phyloP scores from a whole-genome alignment of 148 eudicot genomes.

The Salicornia ramosissima region DNA sequence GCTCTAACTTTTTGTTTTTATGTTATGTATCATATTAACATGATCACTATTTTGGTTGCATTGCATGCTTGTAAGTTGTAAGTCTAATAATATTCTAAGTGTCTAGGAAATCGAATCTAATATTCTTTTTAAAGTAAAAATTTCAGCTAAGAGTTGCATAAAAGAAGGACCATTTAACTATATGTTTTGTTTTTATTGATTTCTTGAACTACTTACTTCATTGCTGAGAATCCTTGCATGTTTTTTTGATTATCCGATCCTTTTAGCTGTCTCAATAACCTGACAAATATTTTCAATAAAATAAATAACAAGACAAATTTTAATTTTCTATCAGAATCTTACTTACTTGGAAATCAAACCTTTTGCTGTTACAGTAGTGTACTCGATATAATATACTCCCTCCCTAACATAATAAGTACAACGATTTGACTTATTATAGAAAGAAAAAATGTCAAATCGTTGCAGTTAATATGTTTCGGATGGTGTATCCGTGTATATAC shows the following conservation, averaged over 20 bases:
- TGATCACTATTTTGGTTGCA: conserved; percentile 21
- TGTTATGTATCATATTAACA: background rate
- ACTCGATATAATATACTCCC: too few relatives aligned
- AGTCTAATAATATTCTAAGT: conserved; percentile 11
- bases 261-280: conserved; percentile 7
- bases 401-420: too few relatives aligned
- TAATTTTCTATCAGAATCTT: conserved; percentile 10
- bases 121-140: conserved; percentile 7
- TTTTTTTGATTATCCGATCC: too few relatives aligned
- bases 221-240: conserved; percentile 15
- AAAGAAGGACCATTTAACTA: background rate
- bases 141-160: conserved; percentile 1
- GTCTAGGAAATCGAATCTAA: conserved; percentile 27
- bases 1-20: conserved; percentile 5
- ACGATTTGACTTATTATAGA: too few relatives aligned
- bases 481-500: too few relatives aligned
- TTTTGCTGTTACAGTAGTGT: background rate
- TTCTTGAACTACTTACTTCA: conserved; percentile 12
- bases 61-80: background rate
- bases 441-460: too few relatives aligned
- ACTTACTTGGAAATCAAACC: conserved; percentile 3
- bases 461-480: too few relatives aligned
- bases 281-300: too few relatives aligned
- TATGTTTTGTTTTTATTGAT: background rate
- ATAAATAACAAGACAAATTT: too few relatives aligned